Evolutionary conservation across 2,329 filamentous ascomycete genomes (phyloP), one percentile per base, ranked within the genome.

Genomic region (Colletotrichum theobromicola): DNA sequence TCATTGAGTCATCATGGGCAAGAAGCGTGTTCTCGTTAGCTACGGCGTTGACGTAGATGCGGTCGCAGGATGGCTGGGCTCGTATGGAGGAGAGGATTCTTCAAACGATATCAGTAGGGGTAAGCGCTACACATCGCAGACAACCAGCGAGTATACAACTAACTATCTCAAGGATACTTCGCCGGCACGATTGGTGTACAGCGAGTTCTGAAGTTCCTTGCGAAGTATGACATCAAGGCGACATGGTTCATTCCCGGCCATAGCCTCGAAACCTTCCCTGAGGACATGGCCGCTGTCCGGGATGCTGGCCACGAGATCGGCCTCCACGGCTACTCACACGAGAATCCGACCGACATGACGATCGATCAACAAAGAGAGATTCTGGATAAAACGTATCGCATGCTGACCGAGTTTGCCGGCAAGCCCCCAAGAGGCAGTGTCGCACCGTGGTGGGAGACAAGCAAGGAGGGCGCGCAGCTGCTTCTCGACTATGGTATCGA

Each of bases 31-130:
- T 76, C 80, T 84, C 60, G 78, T 82, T 32, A 87, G 89, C 77
- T 94, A 94, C 78, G 92, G 93, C 4, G 91, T 95, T 28, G 93
- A 95, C 75, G 92, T 95, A 30, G 93, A 95, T 77, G 93, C 93
- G n/a, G 92, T 95, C 2, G 90, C 93, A 2, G 93, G 93, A 10
- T 95, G 93, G 94, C 86, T 95, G 1, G 93, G 93, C 1, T 93
- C 91, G 0, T 95, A 95, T 78, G 92, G 92, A 18, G 93, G 94
- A 46, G 90, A 95, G 81, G 93, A 95, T 80, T 93, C 90, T 9
- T 91, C 90, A 2, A 93, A 89, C 79, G 93, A 95, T 78, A 94
- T 95, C 76, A 93, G 90, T 79, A 87, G 93, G 87, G 93, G 92
- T 90, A 78, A 76, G 58, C 8, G n/a, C 5, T 15, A 2, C 15